phyloP scores from a whole-genome alignment of 2,329 filamentous ascomycete genomes.

The Aspergillus chevalieri region DNA sequence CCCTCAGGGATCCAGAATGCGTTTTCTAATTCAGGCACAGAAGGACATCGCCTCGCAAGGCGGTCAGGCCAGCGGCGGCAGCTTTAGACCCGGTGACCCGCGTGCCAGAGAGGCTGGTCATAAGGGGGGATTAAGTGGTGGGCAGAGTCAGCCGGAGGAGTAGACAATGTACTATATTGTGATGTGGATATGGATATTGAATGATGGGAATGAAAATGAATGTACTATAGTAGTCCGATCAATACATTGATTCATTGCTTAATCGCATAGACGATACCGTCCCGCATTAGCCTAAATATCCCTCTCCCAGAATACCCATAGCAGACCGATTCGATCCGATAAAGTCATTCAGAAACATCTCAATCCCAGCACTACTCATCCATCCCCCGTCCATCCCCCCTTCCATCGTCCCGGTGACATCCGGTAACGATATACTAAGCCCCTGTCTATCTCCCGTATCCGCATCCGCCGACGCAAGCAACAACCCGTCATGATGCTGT shows the following conservation, averaged over 20 bases:
- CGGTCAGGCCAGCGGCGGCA: constrained; percentile 6
- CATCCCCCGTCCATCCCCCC: constrained; percentile 11
- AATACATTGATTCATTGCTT: no score
- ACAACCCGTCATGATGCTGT: constrained; percentile 17
- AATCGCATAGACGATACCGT: no score
- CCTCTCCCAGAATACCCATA: constrained; percentile 15
- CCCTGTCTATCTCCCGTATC: not conserved
- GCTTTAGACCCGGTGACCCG: constrained; percentile 12
- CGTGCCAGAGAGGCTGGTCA: constrained; percentile 11
- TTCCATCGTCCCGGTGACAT: constrained; percentile 17
- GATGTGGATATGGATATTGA: no score
- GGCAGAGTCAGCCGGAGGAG: constrained; percentile 1
- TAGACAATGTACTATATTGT: not conserved
- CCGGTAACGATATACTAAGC: constrained; percentile 16
- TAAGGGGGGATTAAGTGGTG: constrained; percentile 7
- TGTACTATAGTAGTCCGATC: no score
- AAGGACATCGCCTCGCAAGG: constrained; percentile 11
- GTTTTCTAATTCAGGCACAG: not conserved
- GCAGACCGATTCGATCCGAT: constrained; percentile 20
- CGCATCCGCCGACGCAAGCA: constrained; percentile 14
- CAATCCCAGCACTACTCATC: constrained; percentile 19
- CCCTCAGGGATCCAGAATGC: not conserved
- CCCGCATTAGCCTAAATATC: no score
- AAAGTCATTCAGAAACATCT: constrained; percentile 23
- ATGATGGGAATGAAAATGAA: no score